These are phyloP conservation scores for Dryas octopetala DNA, from an alignment of 306 rosid genomes.

Conservation along the genomic window DNA sequence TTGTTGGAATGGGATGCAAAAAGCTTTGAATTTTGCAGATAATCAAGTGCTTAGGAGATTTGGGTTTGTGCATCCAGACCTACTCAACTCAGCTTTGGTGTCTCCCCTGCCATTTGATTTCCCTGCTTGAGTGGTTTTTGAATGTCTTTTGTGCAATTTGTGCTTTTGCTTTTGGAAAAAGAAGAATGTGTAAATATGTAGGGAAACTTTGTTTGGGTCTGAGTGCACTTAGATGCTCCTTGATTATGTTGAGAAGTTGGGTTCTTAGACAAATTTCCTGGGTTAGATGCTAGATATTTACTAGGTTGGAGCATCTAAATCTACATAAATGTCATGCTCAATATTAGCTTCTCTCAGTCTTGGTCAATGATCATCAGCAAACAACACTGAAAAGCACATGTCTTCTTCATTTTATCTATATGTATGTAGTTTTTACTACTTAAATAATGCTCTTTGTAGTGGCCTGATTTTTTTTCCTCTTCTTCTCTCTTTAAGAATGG, in stretches of 20 bases:
- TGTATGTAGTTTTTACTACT: too few species aligned
- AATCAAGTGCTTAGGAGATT: slow-evolving; percentile 69
- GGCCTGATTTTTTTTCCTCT: not conserved
- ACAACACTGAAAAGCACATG: not conserved
- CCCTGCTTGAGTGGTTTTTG: slow-evolving; percentile 27
- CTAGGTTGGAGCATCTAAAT: too few species aligned
- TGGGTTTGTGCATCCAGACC: slow-evolving; percentile 56
- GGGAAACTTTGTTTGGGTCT: not conserved
- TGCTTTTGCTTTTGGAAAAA: not conserved
- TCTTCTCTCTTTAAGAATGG: not conserved
- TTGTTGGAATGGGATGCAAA: slow-evolving; percentile 79
- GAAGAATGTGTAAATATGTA: slow-evolving; percentile 2
- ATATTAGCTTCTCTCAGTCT: not conserved
- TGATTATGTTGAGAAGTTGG: not conserved
- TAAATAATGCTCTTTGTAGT: not conserved
- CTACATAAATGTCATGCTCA: too few species aligned
- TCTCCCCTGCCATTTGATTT: slow-evolving; percentile 58
- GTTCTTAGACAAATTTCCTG: not conserved
- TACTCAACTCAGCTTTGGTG: slow-evolving; percentile 38
- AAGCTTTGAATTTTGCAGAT: slow-evolving; percentile 76
- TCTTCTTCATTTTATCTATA: not conserved
- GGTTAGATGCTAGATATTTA: too few species aligned
- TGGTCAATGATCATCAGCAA: not conserved
- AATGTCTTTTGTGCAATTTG: not conserved
- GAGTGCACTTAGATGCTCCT: not conserved